Conservation (phyloP, 129 eudicot genomes). For the Saussurea involucrata region DNA sequence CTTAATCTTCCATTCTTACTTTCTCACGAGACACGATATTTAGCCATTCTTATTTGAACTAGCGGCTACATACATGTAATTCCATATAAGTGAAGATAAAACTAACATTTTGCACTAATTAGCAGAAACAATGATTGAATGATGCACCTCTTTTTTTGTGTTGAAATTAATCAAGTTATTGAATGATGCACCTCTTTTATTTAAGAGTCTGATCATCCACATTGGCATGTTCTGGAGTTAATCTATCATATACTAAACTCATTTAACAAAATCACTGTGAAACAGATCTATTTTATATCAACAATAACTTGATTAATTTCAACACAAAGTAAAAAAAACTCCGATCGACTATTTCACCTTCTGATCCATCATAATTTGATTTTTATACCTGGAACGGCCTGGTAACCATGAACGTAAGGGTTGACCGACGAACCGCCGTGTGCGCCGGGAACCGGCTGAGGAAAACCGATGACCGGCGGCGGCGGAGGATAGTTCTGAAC, state of each 20-base stretch:
- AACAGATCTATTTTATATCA: neutral
- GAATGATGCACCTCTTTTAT: neutral
- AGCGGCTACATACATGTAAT: neutral
- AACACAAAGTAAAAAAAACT: neutral
- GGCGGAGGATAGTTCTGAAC: constrained; percentile 65
- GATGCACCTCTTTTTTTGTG: neutral
- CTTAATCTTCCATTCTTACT: neutral
- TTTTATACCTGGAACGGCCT: constrained; percentile 61
- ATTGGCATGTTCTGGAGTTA: neutral
- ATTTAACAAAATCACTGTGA: neutral
- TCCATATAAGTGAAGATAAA: neutral
- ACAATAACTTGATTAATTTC: neutral
- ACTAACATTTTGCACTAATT: neutral
- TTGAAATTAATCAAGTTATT: too few species aligned
- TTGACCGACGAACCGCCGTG: constrained; percentile 39
- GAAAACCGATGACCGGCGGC: constrained; percentile 72
- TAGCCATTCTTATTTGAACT: neutral
- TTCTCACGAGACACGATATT: neutral
- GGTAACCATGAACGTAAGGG: constrained; percentile 73
- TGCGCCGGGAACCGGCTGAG: constrained; percentile 81
- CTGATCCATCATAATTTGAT: neutral
- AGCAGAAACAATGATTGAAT: neutral
- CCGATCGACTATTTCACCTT: neutral
- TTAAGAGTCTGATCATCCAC: constrained; percentile 5
- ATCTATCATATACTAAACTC: neutral